These are phyloP conservation scores for Pezizomycotina sp. DNA, from an alignment of 2,329 filamentous ascomycete genomes.

Conservation along the genomic window DNA sequence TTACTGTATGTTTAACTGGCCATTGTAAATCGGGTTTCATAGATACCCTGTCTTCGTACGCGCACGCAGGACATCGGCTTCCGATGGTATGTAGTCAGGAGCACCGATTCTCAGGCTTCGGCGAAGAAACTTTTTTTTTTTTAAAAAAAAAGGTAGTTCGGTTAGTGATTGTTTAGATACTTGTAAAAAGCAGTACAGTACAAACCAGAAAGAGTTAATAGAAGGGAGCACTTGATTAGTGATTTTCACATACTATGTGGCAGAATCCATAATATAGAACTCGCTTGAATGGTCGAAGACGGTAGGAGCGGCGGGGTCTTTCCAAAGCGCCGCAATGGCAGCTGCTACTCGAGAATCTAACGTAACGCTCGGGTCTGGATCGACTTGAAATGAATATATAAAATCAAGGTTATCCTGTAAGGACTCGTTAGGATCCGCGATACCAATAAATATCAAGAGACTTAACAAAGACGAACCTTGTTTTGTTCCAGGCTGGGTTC, in stretches of 20 bases:
- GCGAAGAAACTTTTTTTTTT: conserved; percentile 76
- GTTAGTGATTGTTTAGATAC: conserved; percentile 19
- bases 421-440: neutral
- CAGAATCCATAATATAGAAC: conserved; percentile 98
- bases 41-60: conserved; percentile 95
- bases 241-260: conserved; percentile 61
- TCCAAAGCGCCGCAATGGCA: conserved; percentile 77
- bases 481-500: conserved; percentile 37
- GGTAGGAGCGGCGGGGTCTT: conserved; percentile 63
- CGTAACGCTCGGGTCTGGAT: conserved; percentile 72
- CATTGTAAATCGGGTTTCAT: conserved; percentile 97
- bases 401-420: conserved; percentile 64
- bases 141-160: conserved; percentile 20
- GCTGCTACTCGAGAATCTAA: conserved; percentile 67
- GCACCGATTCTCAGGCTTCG: conserved; percentile 70
- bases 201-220: conserved; percentile 13
- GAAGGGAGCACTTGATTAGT: conserved; percentile 3
- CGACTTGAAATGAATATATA: conserved; percentile 71
- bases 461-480: conserved; percentile 20
- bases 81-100: conserved; percentile 74
- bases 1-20: conserved; percentile 94
- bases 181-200: conserved; percentile 1
- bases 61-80: conserved; percentile 87
- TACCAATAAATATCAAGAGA: neutral
- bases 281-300: conserved; percentile 90